Evolutionary conservation across 805 yeast genomes (phyloP).

Genomic region (Pichia pseudocactophila): DNA sequence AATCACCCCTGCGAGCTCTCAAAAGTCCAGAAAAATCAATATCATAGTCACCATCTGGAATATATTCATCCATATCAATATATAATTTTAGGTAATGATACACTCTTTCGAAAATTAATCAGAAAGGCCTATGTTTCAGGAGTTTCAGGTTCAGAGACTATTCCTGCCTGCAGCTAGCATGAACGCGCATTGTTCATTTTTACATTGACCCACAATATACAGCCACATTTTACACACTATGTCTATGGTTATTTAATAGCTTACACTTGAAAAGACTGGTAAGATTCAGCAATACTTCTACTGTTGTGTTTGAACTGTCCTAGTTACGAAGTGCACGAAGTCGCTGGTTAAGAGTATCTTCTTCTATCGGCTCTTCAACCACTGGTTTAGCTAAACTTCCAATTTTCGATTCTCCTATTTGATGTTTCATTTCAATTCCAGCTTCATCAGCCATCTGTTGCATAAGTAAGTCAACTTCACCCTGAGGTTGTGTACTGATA

Average conservation of each 20-base stretch:
- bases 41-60: conserved; percentile 31
- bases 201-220: no score
- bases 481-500: conserved; percentile 88
- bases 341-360: conserved; percentile 81
- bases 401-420: conserved; percentile 55
- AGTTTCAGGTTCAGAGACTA: no score
- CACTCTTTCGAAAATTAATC: no score
- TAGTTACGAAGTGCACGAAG: conserved; percentile 68
- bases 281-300: no score
- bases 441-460: conserved; percentile 95
- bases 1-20: conserved; percentile 12
- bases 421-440: conserved; percentile 85
- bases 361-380: conserved; percentile 49
- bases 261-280: no score
- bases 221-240: no score
- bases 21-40: conserved; percentile 25
- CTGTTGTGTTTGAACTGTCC: no score
- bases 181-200: no score
- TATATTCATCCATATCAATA: conserved; percentile 1
- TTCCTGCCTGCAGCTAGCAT: no score
- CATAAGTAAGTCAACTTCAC: conserved; percentile 85
- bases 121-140: no score
- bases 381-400: conserved; percentile 30
- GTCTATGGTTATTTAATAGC: no score
- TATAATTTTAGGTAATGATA: no score